phyloP scores from a whole-genome alignment of 148 eudicot species.

The Chenopodium album region DNA sequence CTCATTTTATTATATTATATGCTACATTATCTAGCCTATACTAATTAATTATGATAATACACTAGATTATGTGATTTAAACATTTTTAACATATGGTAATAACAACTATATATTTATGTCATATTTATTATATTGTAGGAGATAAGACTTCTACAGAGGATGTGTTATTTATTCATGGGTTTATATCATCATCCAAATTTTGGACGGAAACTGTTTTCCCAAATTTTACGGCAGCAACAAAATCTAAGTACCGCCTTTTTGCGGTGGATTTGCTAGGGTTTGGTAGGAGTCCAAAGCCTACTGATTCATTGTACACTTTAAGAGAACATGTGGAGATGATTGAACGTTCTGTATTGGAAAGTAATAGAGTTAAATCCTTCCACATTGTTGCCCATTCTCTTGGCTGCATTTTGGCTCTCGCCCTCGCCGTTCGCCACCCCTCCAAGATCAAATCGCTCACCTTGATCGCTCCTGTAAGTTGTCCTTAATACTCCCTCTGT shows the following conservation, averaged over 20 bases:
- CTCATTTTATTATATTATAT: not conserved
- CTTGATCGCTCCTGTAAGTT: constrained; percentile 80
- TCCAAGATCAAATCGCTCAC: constrained; percentile 72
- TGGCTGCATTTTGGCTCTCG: constrained; percentile 90
- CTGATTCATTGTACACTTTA: constrained; percentile 73
- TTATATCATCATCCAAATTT: constrained; percentile 84
- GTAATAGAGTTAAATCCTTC: constrained; percentile 59
- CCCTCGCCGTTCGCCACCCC: constrained; percentile 73
- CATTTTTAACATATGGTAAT: too few species aligned
- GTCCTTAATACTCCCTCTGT: too few species aligned
- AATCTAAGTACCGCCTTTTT: constrained; percentile 62
- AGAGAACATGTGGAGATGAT: constrained; percentile 89
- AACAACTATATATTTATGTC: not conserved
- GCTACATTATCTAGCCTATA: not conserved
- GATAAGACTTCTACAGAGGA: constrained; percentile 57
- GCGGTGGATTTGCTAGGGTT: constrained; percentile 90
- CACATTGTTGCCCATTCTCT: constrained; percentile 95
- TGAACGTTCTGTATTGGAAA: constrained; percentile 63
- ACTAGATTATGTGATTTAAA: not conserved
- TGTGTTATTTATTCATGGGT: constrained; percentile 89
- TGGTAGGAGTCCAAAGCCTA: constrained; percentile 89
- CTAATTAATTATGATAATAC: not conserved
- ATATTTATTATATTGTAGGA: constrained; percentile 27
- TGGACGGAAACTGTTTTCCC: constrained; percentile 94
- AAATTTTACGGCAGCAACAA: constrained; percentile 59